These are phyloP conservation scores for Kodamaea alishanica DNA, from an alignment of 1,139 yeast genomes.

Conservation along the genomic window DNA sequence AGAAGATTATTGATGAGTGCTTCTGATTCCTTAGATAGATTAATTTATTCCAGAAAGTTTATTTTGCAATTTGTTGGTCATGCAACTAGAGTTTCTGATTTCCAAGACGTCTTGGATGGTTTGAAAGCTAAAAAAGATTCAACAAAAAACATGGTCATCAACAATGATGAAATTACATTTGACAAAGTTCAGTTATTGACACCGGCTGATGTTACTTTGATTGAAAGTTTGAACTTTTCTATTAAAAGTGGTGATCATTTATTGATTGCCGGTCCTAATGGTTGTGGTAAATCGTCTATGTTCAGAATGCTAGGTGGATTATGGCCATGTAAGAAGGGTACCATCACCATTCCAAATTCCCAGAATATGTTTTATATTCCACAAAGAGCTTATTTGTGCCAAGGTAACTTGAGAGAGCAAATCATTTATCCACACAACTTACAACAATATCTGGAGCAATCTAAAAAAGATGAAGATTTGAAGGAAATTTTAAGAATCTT, in stretches of 20 bases:
- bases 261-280: slow-evolving; percentile 91
- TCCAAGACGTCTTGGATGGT: slow-evolving; percentile 60
- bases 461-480: slow-evolving; percentile 59
- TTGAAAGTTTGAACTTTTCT: slow-evolving; percentile 62
- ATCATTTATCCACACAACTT: slow-evolving; percentile 80
- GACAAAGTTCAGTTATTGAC: slow-evolving; percentile 74
- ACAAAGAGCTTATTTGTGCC: slow-evolving; percentile 82
- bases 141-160: slow-evolving; percentile 29
- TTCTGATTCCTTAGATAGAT: slow-evolving; percentile 83
- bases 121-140: slow-evolving; percentile 39
- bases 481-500: slow-evolving; percentile 57
- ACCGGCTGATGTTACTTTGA: slow-evolving; percentile 76
- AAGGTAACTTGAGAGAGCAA: slow-evolving; percentile 76
- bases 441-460: slow-evolving; percentile 50
- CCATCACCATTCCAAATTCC: slow-evolving; percentile 62
- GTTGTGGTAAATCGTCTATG: slow-evolving; percentile 90
- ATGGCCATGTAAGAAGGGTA: slow-evolving; percentile 78
- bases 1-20: slow-evolving; percentile 81
- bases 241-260: slow-evolving; percentile 81
- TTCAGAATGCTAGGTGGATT: slow-evolving; percentile 88
- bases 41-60: slow-evolving; percentile 81
- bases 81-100: slow-evolving; percentile 69
- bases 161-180: slow-evolving; percentile 67
- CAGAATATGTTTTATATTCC: slow-evolving; percentile 84
- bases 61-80: slow-evolving; percentile 84